Evolutionary conservation across 208 protist species (phyloP), one percentile per base, ranked within the genome.

Genomic region (Leishmania lainsoni): DNA sequence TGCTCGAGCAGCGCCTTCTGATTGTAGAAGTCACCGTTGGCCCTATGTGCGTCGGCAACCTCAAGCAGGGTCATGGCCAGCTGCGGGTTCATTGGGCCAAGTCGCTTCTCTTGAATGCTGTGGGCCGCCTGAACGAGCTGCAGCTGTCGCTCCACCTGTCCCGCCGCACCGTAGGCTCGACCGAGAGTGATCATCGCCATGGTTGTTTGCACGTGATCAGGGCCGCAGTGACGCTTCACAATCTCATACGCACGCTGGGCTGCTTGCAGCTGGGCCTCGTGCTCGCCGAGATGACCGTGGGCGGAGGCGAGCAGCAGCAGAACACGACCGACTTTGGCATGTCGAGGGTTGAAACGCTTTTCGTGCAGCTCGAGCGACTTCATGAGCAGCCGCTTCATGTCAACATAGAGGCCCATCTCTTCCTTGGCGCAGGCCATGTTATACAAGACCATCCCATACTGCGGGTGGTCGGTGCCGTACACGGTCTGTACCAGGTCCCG

Each of bases 361-460:
- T 95, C 92, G 70, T 96, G 89, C 71, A 97, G 84, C 17, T 75
- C 81, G 17, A 94, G 81, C 9, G 94, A 92, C 81, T 91, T 79
- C 32, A 91, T 73, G 10, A 97, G 83, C 32, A 95, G 81, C 39
- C 79, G 56, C 66, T 92, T 84, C 94, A 97, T 97, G 52, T 95
- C 87, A n/a, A 87, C 76, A 72, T 92, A 96, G 3, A 82, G 65
- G 16, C 94, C 94, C 61, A 92, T 91, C 63, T 96, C 94, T 61
- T 95, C 93, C 68, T 95, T 86, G 17, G 92, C 92, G 56, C 89
- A 91, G 56, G 94, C 94, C 81, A 96, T 90, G 81, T 96, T 95
- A 79, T 94, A 96, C 14, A 97, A 79, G 59, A 95, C 90, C 91
- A 96, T 93, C 9, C 86, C 93, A 82, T 96, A 97, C 88, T 97